A percentile compares a stretch with the other conserved stretches of the same genome.
phyloP scores from a whole-genome alignment of 2,329 filamentous ascomycete genomes.

The Paecilomyces dactylethromorphus region DNA sequence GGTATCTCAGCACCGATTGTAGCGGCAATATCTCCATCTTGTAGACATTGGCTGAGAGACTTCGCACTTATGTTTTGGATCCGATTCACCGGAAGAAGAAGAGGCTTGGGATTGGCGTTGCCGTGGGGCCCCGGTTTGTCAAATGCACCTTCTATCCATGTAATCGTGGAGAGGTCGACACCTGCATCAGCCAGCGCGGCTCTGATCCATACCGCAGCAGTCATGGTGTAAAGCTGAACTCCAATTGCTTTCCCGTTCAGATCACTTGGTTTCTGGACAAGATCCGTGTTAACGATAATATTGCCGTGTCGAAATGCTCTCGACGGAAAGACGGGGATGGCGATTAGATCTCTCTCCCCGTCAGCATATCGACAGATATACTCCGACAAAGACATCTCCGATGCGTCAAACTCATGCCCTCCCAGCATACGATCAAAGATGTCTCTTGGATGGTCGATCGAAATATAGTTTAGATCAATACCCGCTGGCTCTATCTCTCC shows the following conservation, averaged over 20 bases:
- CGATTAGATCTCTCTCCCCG: constrained; percentile 10
- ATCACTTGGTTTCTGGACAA: constrained; percentile 9
- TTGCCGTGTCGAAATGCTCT: constrained; percentile 7
- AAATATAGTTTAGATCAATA: constrained; percentile 23
- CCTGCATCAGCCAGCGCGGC: constrained; percentile 9
- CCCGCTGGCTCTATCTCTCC: constrained; percentile 19
- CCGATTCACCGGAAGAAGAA: too few relatives aligned
- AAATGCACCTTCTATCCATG: too few relatives aligned
- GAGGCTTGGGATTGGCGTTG: too few relatives aligned
- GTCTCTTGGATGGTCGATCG: constrained; percentile 20
- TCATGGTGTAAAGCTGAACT: constrained; percentile 11
- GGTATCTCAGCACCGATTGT: constrained; percentile 29
- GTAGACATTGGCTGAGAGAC: constrained; percentile 24
- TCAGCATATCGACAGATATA: constrained; percentile 8
- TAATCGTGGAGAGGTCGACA: too few relatives aligned
- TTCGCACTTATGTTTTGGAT: constrained; percentile 8
- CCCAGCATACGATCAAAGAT: constrained; percentile 23
- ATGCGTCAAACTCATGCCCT: constrained; percentile 13
- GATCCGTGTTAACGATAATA: background rate
- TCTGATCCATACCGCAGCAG: constrained; percentile 13
- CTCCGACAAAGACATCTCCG: constrained; percentile 12
- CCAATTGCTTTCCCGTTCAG: constrained; percentile 11
- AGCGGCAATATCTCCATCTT: constrained; percentile 31
- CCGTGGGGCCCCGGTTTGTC: too few relatives aligned
- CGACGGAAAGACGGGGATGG: constrained; percentile 14